phyloP scores from a whole-genome alignment of 768 basidiomycete species.

The Piloderma croceum region DNA sequence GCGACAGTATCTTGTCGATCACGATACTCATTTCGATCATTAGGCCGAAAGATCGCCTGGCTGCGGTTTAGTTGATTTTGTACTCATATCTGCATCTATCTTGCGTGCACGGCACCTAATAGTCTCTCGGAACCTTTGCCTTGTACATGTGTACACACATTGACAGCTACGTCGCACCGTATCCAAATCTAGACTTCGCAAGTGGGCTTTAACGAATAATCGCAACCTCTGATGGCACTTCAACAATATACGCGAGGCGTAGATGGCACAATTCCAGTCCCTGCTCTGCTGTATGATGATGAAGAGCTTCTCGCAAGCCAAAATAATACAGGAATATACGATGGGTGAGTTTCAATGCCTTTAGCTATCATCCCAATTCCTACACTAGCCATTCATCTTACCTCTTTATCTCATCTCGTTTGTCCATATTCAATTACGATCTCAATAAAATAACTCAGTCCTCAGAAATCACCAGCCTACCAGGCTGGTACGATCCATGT shows the following conservation, averaged over 20 bases:
- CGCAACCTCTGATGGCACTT: slow-evolving; percentile 39
- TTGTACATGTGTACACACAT: too few species aligned
- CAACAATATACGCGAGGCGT: slow-evolving; percentile 50
- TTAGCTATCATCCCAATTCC: not conserved
- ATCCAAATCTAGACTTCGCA: not conserved
- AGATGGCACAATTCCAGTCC: slow-evolving; percentile 75
- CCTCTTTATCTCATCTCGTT: slow-evolving; percentile 1
- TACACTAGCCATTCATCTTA: not conserved
- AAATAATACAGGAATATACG: slow-evolving; percentile 84
- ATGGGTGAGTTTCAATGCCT: slow-evolving; percentile 78
- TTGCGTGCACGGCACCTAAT: too few species aligned
- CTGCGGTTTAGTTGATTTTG: too few species aligned
- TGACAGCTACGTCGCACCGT: not conserved
- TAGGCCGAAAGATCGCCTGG: too few species aligned
- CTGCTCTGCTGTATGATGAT: slow-evolving; percentile 72
- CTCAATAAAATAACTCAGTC: slow-evolving; percentile 42
- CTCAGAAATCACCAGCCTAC: slow-evolving; percentile 76
- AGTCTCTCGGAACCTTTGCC: too few species aligned
- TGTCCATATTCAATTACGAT: slow-evolving; percentile 12
- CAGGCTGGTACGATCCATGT: slow-evolving; percentile 69
- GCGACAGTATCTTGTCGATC: too few species aligned
- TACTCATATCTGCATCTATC: too few species aligned
- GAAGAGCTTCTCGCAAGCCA: slow-evolving; percentile 73
- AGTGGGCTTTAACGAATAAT: too few species aligned
- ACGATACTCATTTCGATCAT: too few species aligned